phyloP scores from a whole-genome alignment of 2,329 filamentous ascomycete species.

The Colletotrichum aenigma region DNA sequence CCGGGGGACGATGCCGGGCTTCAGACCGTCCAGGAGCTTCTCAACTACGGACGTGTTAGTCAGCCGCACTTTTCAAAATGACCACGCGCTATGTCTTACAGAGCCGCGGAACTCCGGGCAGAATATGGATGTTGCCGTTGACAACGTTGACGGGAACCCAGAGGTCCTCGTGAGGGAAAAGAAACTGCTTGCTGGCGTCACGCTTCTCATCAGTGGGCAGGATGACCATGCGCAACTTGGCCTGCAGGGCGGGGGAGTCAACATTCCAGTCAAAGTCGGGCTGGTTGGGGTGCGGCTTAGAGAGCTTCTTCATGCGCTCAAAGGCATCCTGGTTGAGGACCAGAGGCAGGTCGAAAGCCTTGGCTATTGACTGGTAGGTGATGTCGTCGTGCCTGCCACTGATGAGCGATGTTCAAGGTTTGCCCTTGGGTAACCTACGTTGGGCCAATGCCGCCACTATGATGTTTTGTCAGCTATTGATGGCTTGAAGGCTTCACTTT shows the following conservation, averaged over 20 bases:
- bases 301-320: slow-evolving; percentile 82
- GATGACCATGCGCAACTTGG: slow-evolving; percentile 89
- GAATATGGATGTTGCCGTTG: slow-evolving; percentile 91
- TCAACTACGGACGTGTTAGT: slow-evolving; percentile 56
- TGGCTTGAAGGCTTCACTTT: neutral
- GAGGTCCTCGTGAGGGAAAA: slow-evolving; percentile 80
- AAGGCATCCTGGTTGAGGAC: slow-evolving; percentile 79
- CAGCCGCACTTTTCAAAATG: neutral
- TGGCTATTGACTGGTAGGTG: slow-evolving; percentile 92
- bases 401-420: neutral
- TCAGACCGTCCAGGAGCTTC: slow-evolving; percentile 76
- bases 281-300: slow-evolving; percentile 74
- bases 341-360: slow-evolving; percentile 80
- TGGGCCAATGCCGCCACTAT: slow-evolving; percentile 87
- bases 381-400: slow-evolving; percentile 87
- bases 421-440: slow-evolving; percentile 65
- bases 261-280: slow-evolving; percentile 83
- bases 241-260: slow-evolving; percentile 77
- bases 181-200: slow-evolving; percentile 70
- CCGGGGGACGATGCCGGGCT: slow-evolving; percentile 71
- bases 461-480: slow-evolving; percentile 12
- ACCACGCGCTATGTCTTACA: slow-evolving; percentile 52
- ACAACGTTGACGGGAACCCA: slow-evolving; percentile 93
- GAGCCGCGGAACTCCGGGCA: slow-evolving; percentile 86
- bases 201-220: slow-evolving; percentile 76